Evolutionary conservation across 495 filamentous ascomycete species (phyloP), one percentile per base, ranked within the genome.

Genomic region (Neurospora sp.): DNA sequence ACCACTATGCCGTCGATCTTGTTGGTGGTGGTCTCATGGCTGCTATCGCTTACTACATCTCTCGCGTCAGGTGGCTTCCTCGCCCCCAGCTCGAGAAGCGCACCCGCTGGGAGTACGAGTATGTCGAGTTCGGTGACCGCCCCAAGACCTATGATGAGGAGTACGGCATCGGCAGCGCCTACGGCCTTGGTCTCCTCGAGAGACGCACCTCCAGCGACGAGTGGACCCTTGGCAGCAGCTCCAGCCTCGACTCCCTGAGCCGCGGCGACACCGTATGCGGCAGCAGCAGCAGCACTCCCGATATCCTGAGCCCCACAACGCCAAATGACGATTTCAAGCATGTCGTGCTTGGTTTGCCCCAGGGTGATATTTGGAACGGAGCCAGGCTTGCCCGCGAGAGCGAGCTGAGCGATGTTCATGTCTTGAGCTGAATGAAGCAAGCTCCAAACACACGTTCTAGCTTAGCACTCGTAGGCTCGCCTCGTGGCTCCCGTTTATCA

Each of bases 51-150:
- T 98, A 93, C 85, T 95, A 92, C 82, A 87, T 95, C 68, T 88
- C 92, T 46, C 90, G 93, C 77, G 87, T 88, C 68, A 88, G 89
- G 38, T 97, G 93, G 84, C 85, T 98, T 16, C 93, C 95, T 1
- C 88, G 93, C 35, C 83, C 89, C 46, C 94, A 98, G 80, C 76
- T 82, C 39, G 93, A 92, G 81, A 97, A 97, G 86, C 88, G 84
- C 72, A 92, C 91, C 81, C 89, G 94, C 41, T 98, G 95, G 95
- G 91, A 97, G 76, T 98, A 98, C 82, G 94, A 98, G 79, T 97
- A 96, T 76, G 89, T 94, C 65, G 94, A 98, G 80, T 79, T 89
- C 61, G 95, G 95, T 70, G 82, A 86, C 70, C 78, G 79, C 61
- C 77, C 79, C 46, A 78, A 76, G 70, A 61, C 73, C 9, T n/a